These are phyloP conservation scores for Ogataea salicorniae DNA, from an alignment of 805 yeast genomes.

Conservation along the genomic window DNA sequence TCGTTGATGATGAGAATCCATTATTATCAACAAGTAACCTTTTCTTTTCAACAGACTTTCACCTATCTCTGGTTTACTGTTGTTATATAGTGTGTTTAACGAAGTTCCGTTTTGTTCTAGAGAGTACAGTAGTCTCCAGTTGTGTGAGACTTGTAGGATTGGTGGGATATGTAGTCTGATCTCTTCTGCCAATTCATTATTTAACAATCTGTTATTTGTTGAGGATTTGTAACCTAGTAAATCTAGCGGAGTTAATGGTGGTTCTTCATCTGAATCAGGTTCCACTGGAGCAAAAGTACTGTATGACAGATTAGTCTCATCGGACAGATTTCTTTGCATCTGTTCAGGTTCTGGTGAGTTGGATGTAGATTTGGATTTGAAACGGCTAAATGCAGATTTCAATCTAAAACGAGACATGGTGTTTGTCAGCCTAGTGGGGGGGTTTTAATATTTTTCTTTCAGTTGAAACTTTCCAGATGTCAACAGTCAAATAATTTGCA, in stretches of 20 bases:
- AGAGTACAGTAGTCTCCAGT: constrained; percentile 78
- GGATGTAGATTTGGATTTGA: constrained; percentile 10
- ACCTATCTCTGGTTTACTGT: constrained; percentile 40
- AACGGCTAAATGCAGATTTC: constrained; percentile 14
- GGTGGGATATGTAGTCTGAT: constrained; percentile 71
- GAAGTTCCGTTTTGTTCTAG: constrained; percentile 92
- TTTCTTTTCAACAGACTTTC: constrained; percentile 30
- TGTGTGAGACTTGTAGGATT: constrained; percentile 67
- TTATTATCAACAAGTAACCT: constrained; percentile 73
- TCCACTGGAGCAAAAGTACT: background rate
- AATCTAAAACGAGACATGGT: constrained; percentile 13
- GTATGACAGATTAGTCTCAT: no score
- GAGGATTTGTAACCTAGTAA: constrained; percentile 55
- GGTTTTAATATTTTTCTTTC: background rate
- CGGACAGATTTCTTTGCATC: no score
- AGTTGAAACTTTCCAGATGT: no score
- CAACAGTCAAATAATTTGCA: no score
- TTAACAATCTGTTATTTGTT: constrained; percentile 56
- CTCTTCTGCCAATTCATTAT: constrained; percentile 61
- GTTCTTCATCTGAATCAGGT: constrained; percentile 20
- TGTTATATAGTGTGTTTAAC: constrained; percentile 66
- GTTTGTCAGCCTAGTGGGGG: background rate
- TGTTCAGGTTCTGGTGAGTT: constrained; percentile 4
- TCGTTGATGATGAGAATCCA: constrained; percentile 55
- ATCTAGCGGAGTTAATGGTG: constrained; percentile 50